phyloP scores from a whole-genome alignment of 2,329 filamentous ascomycete genomes.

The Botrytis pseudocinerea region DNA sequence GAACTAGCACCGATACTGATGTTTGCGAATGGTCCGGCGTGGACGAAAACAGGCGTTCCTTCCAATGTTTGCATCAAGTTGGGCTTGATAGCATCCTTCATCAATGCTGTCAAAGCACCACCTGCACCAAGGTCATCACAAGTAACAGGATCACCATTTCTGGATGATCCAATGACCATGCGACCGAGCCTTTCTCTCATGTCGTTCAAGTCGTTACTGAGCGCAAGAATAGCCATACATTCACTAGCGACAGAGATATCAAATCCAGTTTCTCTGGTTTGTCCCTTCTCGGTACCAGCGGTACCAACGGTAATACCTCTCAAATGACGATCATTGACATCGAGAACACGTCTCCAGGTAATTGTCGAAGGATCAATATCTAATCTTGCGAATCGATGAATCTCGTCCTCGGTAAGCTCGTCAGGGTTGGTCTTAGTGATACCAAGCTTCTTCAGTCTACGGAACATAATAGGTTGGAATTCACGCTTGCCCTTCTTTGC shows the following conservation, averaged over 20 bases:
- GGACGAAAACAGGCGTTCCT: constrained; percentile 95
- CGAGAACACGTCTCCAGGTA: constrained; percentile 92
- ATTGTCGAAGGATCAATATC: constrained; percentile 97
- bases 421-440: constrained; percentile 94
- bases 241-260: constrained; percentile 98
- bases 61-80: constrained; percentile 98
- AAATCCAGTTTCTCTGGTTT: constrained; percentile 86
- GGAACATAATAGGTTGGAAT: constrained; percentile 89
- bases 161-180: constrained; percentile 93
- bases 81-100: constrained; percentile 98
- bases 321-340: constrained; percentile 95
- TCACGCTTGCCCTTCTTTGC: constrained; percentile 84
- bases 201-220: constrained; percentile 83
- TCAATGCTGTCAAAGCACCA: constrained; percentile 87
- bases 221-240: constrained; percentile 95
- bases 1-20: constrained; percentile 98
- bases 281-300: constrained; percentile 86
- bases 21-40: constrained; percentile 96
- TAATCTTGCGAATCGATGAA: constrained; percentile 81
- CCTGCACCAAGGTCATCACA: constrained; percentile 94
- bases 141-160: constrained; percentile 83
- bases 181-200: constrained; percentile 90
- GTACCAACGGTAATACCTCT: constrained; percentile 86
- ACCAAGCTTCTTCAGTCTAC: constrained; percentile 89
- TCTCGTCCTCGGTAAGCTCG: constrained; percentile 87